These are phyloP conservation scores for Hydnum rufescens DNA, from an alignment of 768 basidiomycete species.

Conservation along the genomic window DNA sequence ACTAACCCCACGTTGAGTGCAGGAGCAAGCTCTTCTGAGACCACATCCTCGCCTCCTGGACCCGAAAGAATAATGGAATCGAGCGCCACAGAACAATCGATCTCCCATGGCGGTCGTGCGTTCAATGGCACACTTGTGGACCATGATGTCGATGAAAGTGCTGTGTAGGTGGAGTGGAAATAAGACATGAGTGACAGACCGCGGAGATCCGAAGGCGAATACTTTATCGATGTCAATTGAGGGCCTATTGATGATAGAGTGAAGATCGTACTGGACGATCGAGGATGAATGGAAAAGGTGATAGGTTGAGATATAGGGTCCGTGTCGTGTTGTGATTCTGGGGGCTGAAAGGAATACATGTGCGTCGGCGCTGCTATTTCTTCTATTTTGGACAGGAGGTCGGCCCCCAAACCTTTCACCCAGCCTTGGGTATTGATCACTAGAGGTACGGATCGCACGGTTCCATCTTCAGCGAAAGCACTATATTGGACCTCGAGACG, in stretches of 20 bases:
- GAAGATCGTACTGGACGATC: too few species aligned
- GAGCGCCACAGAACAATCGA: slow-evolving; percentile 36
- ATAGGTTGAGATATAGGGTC: too few species aligned
- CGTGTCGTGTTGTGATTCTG: slow-evolving; percentile 1
- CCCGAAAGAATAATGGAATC: slow-evolving; percentile 50
- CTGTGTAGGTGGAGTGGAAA: slow-evolving; percentile 35
- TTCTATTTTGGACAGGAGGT: slow-evolving; percentile 54
- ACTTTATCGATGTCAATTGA: slow-evolving; percentile 26
- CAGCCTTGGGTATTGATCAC: slow-evolving; percentile 96
- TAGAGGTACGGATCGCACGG: slow-evolving; percentile 44
- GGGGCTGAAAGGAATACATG: slow-evolving; percentile 25
- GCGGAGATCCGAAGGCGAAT: slow-evolving; percentile 50
- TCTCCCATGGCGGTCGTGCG: slow-evolving; percentile 49
- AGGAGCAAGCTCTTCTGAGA: slow-evolving; percentile 40
- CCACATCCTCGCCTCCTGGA: slow-evolving; percentile 60
- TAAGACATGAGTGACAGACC: slow-evolving; percentile 54
- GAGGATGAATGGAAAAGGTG: too few species aligned
- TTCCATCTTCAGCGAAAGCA: slow-evolving; percentile 18
- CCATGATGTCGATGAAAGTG: slow-evolving; percentile 37
- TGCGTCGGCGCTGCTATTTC: slow-evolving; percentile 38
- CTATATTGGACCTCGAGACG: slow-evolving; percentile 42
- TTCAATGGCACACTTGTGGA: slow-evolving; percentile 46
- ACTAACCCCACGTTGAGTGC: slow-evolving; percentile 72
- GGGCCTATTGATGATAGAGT: slow-evolving; percentile 19
- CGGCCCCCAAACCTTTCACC: slow-evolving; percentile 82